phyloP scores from a whole-genome alignment of 306 rosid genomes.

The Medicago arabica region DNA sequence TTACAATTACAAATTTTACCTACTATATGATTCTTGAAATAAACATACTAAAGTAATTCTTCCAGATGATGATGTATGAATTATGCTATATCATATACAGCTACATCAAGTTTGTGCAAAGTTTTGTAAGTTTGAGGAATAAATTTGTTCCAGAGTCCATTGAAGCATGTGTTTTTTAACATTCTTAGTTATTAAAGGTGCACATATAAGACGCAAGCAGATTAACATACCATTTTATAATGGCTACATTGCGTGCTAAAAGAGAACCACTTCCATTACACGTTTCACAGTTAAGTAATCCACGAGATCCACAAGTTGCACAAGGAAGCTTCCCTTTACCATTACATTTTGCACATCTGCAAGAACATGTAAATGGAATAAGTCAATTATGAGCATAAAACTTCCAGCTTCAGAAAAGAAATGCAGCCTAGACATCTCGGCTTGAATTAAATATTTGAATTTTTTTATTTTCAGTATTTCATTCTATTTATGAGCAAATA shows the following conservation, averaged over 20 bases:
- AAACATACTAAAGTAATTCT: not conserved
- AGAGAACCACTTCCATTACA: conserved; percentile 85
- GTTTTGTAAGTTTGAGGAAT: not conserved
- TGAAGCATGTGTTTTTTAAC: not conserved
- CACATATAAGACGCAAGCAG: not conserved
- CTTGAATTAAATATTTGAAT: conserved; percentile 31
- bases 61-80: no score
- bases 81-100: not conserved
- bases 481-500: conserved; percentile 9
- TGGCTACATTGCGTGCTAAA: conserved; percentile 59
- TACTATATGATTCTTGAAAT: not conserved
- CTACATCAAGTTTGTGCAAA: conserved; percentile 14
- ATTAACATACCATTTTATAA: conserved; percentile 80
- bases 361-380: conserved; percentile 36
- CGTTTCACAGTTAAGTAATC: conserved; percentile 68
- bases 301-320: conserved; percentile 83
- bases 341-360: conserved; percentile 88
- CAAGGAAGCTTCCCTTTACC: conserved; percentile 90
- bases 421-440: conserved; percentile 19
- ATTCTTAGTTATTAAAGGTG: not conserved
- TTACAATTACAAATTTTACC: not conserved
- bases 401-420: conserved; percentile 23
- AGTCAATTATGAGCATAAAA: conserved; percentile 35
- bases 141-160: not conserved
- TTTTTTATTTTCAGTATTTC: conserved; percentile 9